Conservation (phyloP, 2,329 filamentous ascomycete genomes). For the Chrysoporthe cubensis region DNA sequence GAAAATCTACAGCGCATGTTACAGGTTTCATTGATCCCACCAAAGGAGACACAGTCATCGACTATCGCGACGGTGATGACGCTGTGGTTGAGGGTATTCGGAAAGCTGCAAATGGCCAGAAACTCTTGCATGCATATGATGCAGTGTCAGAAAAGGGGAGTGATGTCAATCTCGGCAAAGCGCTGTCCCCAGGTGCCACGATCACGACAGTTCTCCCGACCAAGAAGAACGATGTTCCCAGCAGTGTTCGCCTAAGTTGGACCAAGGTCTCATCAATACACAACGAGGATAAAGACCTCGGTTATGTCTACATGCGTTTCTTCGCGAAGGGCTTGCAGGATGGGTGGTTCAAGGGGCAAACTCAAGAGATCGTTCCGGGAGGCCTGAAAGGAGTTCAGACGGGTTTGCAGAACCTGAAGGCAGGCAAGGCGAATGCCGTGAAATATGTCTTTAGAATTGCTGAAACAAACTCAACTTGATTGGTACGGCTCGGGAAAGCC, state of each 20-base stretch:
- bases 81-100: conserved; percentile 51
- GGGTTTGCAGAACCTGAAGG: conserved; percentile 58
- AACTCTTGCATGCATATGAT: conserved; percentile 59
- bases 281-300: conserved; percentile 39
- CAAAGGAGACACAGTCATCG: conserved; percentile 61
- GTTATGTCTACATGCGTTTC: conserved; percentile 38
- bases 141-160: conserved; percentile 59
- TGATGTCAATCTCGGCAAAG: conserved; percentile 47
- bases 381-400: conserved; percentile 58
- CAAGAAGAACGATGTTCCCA: conserved; percentile 38
- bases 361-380: conserved; percentile 55
- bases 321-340: conserved; percentile 48
- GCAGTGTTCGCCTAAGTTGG: conserved; percentile 29
- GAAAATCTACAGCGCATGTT: conserved; percentile 54
- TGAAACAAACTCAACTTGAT: conserved; percentile 35
- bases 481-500: conserved; percentile 12
- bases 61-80: conserved; percentile 63
- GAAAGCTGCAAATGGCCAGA: conserved; percentile 44
- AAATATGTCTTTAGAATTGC: conserved; percentile 63
- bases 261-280: conserved; percentile 39
- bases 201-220: conserved; percentile 45
- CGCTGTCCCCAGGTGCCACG: conserved; percentile 44
- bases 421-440: conserved; percentile 63
- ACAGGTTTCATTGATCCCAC: conserved; percentile 53
- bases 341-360: conserved; percentile 55